These are phyloP conservation scores for Microdochium bolleyi DNA, from an alignment of 2,329 filamentous ascomycete genomes.

Conservation along the genomic window DNA sequence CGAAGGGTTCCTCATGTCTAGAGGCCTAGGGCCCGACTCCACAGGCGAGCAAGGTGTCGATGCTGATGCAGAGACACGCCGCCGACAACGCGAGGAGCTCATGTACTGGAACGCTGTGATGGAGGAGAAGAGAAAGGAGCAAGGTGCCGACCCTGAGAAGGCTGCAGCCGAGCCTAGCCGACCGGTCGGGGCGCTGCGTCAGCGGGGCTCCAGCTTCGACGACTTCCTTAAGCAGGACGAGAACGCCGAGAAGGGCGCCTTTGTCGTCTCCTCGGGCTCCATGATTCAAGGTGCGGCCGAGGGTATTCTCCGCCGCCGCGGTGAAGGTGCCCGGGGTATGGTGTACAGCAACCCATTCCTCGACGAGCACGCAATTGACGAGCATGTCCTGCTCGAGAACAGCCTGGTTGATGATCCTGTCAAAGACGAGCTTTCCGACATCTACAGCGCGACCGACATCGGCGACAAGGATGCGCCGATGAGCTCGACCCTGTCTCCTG, in stretches of 20 bases:
- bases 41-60: slow-evolving; percentile 38
- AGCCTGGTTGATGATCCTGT: slow-evolving; percentile 34
- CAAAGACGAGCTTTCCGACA: slow-evolving; percentile 41
- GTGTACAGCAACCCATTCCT: slow-evolving; percentile 52
- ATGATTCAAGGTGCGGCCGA: slow-evolving; percentile 25
- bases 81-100: slow-evolving; percentile 55
- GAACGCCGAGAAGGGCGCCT: slow-evolving; percentile 44
- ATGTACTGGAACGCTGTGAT: slow-evolving; percentile 57
- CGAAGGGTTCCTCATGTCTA: slow-evolving; percentile 51
- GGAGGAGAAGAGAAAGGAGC: slow-evolving; percentile 36
- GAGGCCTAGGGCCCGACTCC: slow-evolving; percentile 26
- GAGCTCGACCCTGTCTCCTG: background rate
- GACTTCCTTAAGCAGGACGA: slow-evolving; percentile 47
- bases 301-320: slow-evolving; percentile 40
- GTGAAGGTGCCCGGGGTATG: slow-evolving; percentile 37
- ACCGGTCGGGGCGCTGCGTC: slow-evolving; percentile 13
- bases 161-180: slow-evolving; percentile 5
- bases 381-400: slow-evolving; percentile 30
- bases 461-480: slow-evolving; percentile 10
- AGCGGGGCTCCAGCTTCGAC: slow-evolving; percentile 42
- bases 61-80: slow-evolving; percentile 53
- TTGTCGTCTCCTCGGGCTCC: slow-evolving; percentile 49
- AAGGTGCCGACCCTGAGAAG: slow-evolving; percentile 18
- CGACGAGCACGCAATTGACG: slow-evolving; percentile 48
- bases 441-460: slow-evolving; percentile 49